phyloP scores from a whole-genome alignment of 2,329 filamentous ascomycete species.

The Dactylellina leptospora region DNA sequence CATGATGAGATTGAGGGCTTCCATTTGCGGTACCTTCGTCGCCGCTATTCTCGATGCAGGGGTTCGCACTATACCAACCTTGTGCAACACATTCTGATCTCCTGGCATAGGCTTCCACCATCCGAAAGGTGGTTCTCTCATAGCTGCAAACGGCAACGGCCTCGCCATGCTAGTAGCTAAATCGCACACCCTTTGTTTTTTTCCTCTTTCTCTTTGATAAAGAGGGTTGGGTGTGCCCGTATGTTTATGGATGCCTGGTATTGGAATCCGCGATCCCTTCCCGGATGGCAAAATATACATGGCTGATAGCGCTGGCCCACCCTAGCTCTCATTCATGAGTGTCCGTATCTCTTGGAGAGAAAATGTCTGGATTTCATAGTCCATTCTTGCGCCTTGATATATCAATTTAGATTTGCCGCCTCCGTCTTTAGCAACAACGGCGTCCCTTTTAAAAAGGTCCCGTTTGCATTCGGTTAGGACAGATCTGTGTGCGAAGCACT shows the following conservation, averaged over 20 bases:
- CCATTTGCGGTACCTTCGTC: slow-evolving; percentile 25
- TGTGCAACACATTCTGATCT: slow-evolving; percentile 53
- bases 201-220: neutral
- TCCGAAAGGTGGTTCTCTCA: slow-evolving; percentile 17
- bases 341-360: slow-evolving; percentile 7
- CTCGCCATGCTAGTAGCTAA: slow-evolving; percentile 24
- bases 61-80: slow-evolving; percentile 25
- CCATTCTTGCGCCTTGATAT: slow-evolving; percentile 45
- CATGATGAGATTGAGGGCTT: slow-evolving; percentile 20
- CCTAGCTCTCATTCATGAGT: neutral
- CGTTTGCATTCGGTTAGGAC: slow-evolving; percentile 12
- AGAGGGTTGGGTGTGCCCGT: slow-evolving; percentile 17
- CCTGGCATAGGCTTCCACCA: slow-evolving; percentile 36
- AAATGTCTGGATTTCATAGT: slow-evolving; percentile 32
- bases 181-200: too few species aligned
- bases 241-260: slow-evolving; percentile 40
- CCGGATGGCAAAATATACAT: slow-evolving; percentile 25
- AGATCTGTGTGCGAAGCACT: neutral
- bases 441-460: slow-evolving; percentile 32
- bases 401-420: slow-evolving; percentile 2
- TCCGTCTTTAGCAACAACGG: slow-evolving; percentile 28
- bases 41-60: slow-evolving; percentile 50
- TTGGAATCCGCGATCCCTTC: slow-evolving; percentile 31
- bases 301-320: slow-evolving; percentile 29
- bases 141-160: slow-evolving; percentile 45